Conservation (phyloP, 1,284 basidiomycete species). For the Schizophyllum commune region DNA sequence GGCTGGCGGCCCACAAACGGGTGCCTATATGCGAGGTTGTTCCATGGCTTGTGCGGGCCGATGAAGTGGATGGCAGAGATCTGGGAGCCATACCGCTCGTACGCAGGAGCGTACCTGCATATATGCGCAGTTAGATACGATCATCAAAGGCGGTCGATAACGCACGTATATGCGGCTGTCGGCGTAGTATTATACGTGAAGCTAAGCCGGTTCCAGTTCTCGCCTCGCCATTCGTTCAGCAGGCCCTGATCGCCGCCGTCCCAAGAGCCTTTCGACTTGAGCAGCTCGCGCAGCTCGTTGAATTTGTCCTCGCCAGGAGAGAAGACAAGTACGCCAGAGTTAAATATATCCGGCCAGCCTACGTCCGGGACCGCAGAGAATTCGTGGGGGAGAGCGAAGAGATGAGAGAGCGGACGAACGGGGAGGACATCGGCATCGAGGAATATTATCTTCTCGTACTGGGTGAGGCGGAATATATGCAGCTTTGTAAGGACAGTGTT, state of each 20-base stretch:
- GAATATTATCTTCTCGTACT: slow-evolving; percentile 87
- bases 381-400: slow-evolving; percentile 72
- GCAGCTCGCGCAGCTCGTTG: slow-evolving; percentile 59
- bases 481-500: slow-evolving; percentile 91
- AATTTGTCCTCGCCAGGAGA: slow-evolving; percentile 81
- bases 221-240: slow-evolving; percentile 89
- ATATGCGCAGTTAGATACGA: slow-evolving; percentile 16
- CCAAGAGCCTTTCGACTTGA: slow-evolving; percentile 80
- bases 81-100: slow-evolving; percentile 83
- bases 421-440: slow-evolving; percentile 96
- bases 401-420: slow-evolving; percentile 77
- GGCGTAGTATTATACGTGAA: slow-evolving; percentile 98
- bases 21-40: slow-evolving; percentile 57
- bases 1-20: slow-evolving; percentile 29
- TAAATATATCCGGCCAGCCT: slow-evolving; percentile 99
- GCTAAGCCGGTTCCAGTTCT: slow-evolving; percentile 85
- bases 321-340: slow-evolving; percentile 90
- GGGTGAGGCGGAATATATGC: slow-evolving; percentile 86
- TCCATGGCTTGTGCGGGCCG: slow-evolving; percentile 92
- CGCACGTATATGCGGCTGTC: slow-evolving; percentile 93
- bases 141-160: slow-evolving; percentile 14
- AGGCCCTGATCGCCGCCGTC: slow-evolving; percentile 97
- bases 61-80: slow-evolving; percentile 95
- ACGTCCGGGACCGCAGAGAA: slow-evolving; percentile 92
- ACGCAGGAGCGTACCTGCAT: slow-evolving; percentile 87